phyloP scores from a whole-genome alignment of 2,329 filamentous ascomycete species.

The Coccinonectria pachysandricola region DNA sequence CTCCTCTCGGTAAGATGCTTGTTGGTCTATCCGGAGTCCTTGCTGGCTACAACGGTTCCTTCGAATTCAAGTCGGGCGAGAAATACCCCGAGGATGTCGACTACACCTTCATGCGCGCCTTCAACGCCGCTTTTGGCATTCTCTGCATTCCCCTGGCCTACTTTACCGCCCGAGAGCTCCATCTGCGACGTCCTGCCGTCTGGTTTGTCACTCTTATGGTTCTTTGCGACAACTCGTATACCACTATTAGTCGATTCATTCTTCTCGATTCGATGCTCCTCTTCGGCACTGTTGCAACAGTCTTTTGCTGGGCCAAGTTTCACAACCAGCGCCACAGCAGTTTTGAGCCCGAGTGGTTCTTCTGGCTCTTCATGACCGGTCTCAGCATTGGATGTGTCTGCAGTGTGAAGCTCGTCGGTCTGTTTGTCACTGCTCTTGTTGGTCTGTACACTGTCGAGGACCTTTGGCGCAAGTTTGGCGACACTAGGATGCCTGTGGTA shows the following conservation, averaged over 20 bases:
- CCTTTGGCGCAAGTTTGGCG: slow-evolving; percentile 95
- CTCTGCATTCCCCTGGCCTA: slow-evolving; percentile 90
- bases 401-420: slow-evolving; percentile 96
- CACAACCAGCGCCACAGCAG: slow-evolving; percentile 77
- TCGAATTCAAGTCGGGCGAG: slow-evolving; percentile 98
- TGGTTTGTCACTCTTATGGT: slow-evolving; percentile 97
- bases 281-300: slow-evolving; percentile 96
- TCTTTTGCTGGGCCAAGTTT: slow-evolving; percentile 95
- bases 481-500: slow-evolving; percentile 81
- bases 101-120: slow-evolving; percentile 97
- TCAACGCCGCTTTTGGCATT: slow-evolving; percentile 92
- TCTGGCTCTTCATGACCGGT: slow-evolving; percentile 89
- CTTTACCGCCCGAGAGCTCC: slow-evolving; percentile 84
- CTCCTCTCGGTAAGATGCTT: slow-evolving; percentile 95
- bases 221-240: slow-evolving; percentile 97
- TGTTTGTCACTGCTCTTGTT: slow-evolving; percentile 91
- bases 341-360: slow-evolving; percentile 86
- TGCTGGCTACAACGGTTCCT: slow-evolving; percentile 96
- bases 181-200: slow-evolving; percentile 74
- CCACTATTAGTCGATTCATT: slow-evolving; percentile 96
- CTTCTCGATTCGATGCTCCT: slow-evolving; percentile 97
- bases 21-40: slow-evolving; percentile 93
- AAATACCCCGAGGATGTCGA: slow-evolving; percentile 88
- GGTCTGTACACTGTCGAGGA: slow-evolving; percentile 94
- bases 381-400: slow-evolving; percentile 95